Conservation (phyloP, 2,329 filamentous ascomycete genomes). For the Periconia sp. region DNA sequence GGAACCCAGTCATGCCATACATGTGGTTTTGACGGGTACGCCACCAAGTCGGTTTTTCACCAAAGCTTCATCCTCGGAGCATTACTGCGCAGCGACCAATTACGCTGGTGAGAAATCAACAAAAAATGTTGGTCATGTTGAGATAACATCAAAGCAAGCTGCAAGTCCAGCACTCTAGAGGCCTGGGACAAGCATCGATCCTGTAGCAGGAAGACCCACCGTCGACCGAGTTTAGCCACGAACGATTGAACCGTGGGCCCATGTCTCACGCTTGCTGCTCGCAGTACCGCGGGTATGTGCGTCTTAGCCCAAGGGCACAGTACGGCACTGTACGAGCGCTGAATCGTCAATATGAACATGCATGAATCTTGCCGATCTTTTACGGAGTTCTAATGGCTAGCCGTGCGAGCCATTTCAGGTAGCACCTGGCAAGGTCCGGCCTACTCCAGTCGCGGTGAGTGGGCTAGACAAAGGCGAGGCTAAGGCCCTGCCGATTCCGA, state of each 20-base stretch:
- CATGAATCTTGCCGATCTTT: background rate
- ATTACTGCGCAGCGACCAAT: too few species aligned
- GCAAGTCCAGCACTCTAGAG: too few species aligned
- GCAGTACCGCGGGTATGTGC: background rate
- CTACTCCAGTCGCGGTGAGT: too few species aligned
- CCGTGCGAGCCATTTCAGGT: background rate
- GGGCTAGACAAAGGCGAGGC: too few species aligned
- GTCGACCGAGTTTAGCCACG: conserved; percentile 11
- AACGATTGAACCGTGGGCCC: conserved; percentile 16
- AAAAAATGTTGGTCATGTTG: too few species aligned
- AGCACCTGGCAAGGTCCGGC: too few species aligned
- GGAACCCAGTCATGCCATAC: conserved; percentile 18
- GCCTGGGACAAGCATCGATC: conserved; percentile 1
- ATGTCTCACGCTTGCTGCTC: background rate
- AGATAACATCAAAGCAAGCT: too few species aligned
- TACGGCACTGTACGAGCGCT: background rate
- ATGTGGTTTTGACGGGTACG: conserved; percentile 13
- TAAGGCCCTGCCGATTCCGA: conserved; percentile 7
- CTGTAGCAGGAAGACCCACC: conserved; percentile 1
- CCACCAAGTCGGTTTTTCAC: too few species aligned
- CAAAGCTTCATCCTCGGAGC: too few species aligned
- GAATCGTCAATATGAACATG: background rate
- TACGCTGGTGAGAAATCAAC: too few species aligned
- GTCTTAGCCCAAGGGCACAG: background rate
- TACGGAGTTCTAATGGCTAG: background rate